A percentile compares a stretch with the other conserved stretches of the same genome.
Evolutionary conservation across 2,329 filamentous ascomycete genomes (phyloP).

Genomic region (Sporothrix pseudoabietina): DNA sequence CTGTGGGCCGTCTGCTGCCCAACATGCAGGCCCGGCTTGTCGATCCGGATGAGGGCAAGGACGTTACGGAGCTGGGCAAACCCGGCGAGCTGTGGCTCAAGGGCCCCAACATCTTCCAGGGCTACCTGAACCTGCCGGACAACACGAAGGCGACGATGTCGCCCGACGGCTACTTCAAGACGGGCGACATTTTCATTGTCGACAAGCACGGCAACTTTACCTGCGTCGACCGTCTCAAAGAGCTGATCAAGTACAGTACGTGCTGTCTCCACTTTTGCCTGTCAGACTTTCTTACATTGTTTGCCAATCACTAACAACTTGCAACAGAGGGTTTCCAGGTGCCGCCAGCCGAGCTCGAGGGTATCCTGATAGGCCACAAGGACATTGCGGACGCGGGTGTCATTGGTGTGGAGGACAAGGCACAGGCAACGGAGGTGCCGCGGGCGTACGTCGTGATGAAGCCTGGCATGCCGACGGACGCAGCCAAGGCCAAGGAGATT

Average conservation of each 20-base stretch:
- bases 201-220: slow-evolving; percentile 80
- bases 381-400: slow-evolving; percentile 63
- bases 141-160: slow-evolving; percentile 72
- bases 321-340: slow-evolving; percentile 68
- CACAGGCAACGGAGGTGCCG: slow-evolving; percentile 68
- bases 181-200: slow-evolving; percentile 81
- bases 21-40: slow-evolving; percentile 84
- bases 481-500: slow-evolving; percentile 46
- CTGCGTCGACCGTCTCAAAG: slow-evolving; percentile 84
- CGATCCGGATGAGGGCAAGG: slow-evolving; percentile 56
- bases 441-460: slow-evolving; percentile 63
- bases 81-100: slow-evolving; percentile 75
- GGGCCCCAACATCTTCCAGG: slow-evolving; percentile 78
- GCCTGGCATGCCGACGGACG: slow-evolving; percentile 40
- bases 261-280: slow-evolving; percentile 27
- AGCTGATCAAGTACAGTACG: slow-evolving; percentile 63
- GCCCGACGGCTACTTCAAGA: slow-evolving; percentile 82
- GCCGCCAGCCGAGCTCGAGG: slow-evolving; percentile 66
- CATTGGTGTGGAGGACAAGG: slow-evolving; percentile 61
- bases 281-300: neutral
- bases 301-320: neutral
- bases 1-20: slow-evolving; percentile 74
- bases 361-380: slow-evolving; percentile 47
- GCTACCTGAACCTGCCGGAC: slow-evolving; percentile 74
- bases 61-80: slow-evolving; percentile 56